Percentiles rank a stretch among this genome's conserved stretches.
Evolutionary conservation across 1,284 basidiomycete species (phyloP).

Genomic region (Volvariella volvacea): DNA sequence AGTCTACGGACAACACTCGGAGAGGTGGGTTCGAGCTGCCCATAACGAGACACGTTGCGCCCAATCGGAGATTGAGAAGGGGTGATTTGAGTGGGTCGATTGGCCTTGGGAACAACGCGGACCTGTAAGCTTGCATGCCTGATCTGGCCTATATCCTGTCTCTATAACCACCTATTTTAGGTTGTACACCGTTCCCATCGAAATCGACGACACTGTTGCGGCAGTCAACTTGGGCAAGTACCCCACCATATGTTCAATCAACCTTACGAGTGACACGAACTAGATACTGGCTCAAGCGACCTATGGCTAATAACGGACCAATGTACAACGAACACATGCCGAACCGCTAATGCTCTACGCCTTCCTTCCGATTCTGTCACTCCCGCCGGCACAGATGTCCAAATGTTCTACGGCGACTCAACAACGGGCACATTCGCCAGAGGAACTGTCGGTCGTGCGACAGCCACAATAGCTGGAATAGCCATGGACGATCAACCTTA

Average conservation of each 20-base stretch:
- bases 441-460: conserved; percentile 43
- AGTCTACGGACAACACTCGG: no score
- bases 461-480: conserved; percentile 37
- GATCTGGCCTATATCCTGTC: neutral
- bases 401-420: conserved; percentile 49
- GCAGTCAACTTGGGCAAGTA: conserved; percentile 29
- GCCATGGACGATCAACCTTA: conserved; percentile 37
- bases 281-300: conserved; percentile 54
- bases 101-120: conserved; percentile 20
- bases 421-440: conserved; percentile 43
- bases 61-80: conserved; percentile 5
- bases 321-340: conserved; percentile 24
- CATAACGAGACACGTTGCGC: conserved; percentile 7
- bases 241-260: neutral
- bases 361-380: conserved; percentile 31
- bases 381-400: conserved; percentile 26
- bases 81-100: conserved; percentile 13
- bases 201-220: conserved; percentile 23
- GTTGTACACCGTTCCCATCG: conserved; percentile 28
- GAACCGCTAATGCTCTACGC: conserved; percentile 15
- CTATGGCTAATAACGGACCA: conserved; percentile 42
- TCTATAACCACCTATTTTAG: no score
- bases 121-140: conserved; percentile 17
- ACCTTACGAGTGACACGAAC: neutral
- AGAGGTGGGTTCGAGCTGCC: conserved; percentile 11